Percentiles rank a stretch among this genome's conserved stretches.
Evolutionary conservation across 2,329 filamentous ascomycete species (phyloP).

Genomic region (Fusarium albosuccineum): DNA sequence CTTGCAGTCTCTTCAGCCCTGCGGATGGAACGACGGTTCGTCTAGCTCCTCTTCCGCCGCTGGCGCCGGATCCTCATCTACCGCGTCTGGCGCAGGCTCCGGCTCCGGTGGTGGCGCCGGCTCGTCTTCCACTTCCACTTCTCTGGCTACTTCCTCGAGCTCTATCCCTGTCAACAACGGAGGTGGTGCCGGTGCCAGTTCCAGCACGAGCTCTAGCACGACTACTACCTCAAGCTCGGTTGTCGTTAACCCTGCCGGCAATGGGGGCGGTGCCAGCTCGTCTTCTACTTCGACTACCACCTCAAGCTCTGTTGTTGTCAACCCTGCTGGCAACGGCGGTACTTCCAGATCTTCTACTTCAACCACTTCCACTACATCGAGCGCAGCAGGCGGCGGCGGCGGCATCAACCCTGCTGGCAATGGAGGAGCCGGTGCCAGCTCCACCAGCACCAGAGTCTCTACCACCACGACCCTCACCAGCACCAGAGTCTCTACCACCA

Average conservation of each 20-base stretch:
- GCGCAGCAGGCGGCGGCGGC: too few species aligned
- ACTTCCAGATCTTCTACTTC: conserved; percentile 17
- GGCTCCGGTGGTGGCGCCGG: conserved; percentile 33
- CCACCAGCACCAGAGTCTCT: conserved; percentile 31
- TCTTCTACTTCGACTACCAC: conserved; percentile 18
- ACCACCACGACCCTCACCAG: conserved; percentile 53
- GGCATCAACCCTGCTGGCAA: too few species aligned
- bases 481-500: conserved; percentile 45
- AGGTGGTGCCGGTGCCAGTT: conserved; percentile 10
- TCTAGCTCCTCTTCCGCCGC: too few species aligned
- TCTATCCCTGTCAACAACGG: conserved; percentile 4
- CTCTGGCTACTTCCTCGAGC: conserved; percentile 7
- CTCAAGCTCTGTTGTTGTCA: conserved; percentile 5
- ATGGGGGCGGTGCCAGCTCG: conserved; percentile 23
- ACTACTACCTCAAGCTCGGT: conserved; percentile 9
- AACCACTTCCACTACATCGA: too few species aligned
- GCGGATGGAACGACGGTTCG: conserved; percentile 48
- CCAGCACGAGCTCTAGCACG: conserved; percentile 15
- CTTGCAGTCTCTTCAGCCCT: conserved; percentile 64
- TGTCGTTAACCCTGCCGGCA: conserved; percentile 13
- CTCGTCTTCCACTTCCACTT: conserved; percentile 18
- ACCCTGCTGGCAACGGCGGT: conserved; percentile 18
- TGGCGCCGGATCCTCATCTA: too few species aligned
- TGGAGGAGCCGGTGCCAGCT: too few species aligned
- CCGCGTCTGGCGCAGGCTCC: too few species aligned